These are phyloP conservation scores for Cetradonia linearis DNA, from an alignment of 495 filamentous ascomycete genomes.

Conservation along the genomic window DNA sequence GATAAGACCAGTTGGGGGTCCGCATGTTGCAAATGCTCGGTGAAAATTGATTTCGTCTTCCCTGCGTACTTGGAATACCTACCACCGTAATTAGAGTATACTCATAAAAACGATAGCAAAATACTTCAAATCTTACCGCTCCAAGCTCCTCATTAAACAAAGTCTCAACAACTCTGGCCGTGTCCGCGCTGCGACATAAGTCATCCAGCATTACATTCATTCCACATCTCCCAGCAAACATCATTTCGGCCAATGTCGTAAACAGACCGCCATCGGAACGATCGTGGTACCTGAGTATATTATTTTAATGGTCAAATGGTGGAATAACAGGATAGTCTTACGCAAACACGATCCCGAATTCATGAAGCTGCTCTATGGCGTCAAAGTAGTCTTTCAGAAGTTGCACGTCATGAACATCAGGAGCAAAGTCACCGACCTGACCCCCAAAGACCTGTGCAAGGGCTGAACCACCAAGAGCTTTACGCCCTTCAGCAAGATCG, in stretches of 20 bases:
- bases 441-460: conserved; percentile 78
- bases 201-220: conserved; percentile 74
- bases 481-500: conserved; percentile 67
- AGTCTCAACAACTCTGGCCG: conserved; percentile 56
- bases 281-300: conserved; percentile 53
- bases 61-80: conserved; percentile 79
- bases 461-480: conserved; percentile 82
- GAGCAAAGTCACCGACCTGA: conserved; percentile 71
- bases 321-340: conserved; percentile 27
- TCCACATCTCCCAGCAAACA: conserved; percentile 92
- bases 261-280: conserved; percentile 87
- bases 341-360: conserved; percentile 77
- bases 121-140: no score
- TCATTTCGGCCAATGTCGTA: conserved; percentile 91
- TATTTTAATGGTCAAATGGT: neutral
- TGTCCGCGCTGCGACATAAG: conserved; percentile 44
- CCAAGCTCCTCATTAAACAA: conserved; percentile 98
- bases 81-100: neutral
- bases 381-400: conserved; percentile 87
- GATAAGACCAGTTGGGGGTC: conserved; percentile 70
- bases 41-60: conserved; percentile 76
- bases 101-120: no score
- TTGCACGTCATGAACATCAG: conserved; percentile 73
- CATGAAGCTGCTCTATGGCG: conserved; percentile 75
- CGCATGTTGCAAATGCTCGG: conserved; percentile 84